Evolutionary conservation across 208 protist genomes (phyloP).

Genomic region (Phytomonas sp.): DNA sequence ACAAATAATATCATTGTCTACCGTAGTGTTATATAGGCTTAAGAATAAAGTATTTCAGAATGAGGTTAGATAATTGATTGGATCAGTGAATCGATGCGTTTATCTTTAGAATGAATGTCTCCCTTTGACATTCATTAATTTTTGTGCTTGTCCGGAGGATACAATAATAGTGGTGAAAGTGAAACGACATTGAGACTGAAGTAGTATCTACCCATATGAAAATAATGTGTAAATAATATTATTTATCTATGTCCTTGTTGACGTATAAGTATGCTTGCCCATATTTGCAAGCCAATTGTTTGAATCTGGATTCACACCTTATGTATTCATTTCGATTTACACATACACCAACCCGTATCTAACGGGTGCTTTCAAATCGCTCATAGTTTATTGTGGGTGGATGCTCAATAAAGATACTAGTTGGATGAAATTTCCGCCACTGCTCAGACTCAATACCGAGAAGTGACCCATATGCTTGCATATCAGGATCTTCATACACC

Average conservation of each 20-base stretch:
- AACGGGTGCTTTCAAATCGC: constrained; percentile 17
- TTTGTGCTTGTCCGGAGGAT: background rate
- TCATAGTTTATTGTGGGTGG: constrained; percentile 33
- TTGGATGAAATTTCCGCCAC: constrained; percentile 58
- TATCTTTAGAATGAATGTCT: background rate
- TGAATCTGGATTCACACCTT: background rate
- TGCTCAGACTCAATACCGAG: constrained; percentile 59
- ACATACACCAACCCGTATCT: background rate
- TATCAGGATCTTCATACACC: constrained; percentile 77
- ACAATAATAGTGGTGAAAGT: background rate
- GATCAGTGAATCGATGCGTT: background rate
- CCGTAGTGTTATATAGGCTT: constrained; percentile 2
- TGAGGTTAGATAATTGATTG: background rate
- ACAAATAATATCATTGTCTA: constrained; percentile 4
- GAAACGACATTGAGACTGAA: background rate
- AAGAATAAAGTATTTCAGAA: background rate
- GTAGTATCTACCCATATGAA: background rate
- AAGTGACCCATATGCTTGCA: constrained; percentile 75
- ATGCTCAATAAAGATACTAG: constrained; percentile 47
- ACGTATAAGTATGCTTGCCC: background rate
- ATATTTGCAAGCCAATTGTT: background rate
- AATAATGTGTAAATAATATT: constrained; percentile 1
- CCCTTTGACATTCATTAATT: background rate
- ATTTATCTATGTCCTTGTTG: constrained; percentile 4
- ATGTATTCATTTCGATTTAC: background rate